phyloP scores from a whole-genome alignment of 2,329 filamentous ascomycete genomes.

The Aureobasidium lini region DNA sequence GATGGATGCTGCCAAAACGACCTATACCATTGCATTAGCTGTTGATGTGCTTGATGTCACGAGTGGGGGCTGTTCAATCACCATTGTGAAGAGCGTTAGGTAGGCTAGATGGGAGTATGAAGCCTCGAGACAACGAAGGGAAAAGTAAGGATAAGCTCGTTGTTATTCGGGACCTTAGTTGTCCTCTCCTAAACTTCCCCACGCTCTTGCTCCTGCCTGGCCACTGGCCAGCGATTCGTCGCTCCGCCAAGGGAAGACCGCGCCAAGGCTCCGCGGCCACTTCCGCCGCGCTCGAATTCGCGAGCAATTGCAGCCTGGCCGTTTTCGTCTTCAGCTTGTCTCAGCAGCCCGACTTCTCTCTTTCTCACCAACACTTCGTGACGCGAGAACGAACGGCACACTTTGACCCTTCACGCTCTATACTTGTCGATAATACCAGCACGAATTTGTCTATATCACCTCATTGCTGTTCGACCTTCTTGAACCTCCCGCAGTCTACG shows the following conservation, averaged over 20 bases:
- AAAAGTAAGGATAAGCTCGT: neutral
- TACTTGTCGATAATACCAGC: neutral
- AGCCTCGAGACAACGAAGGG: neutral
- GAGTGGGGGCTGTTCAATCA: neutral
- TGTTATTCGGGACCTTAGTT: conserved; percentile 1
- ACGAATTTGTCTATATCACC: neutral
- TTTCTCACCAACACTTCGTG: neutral
- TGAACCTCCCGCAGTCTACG: neutral
- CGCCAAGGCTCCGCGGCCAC: neutral
- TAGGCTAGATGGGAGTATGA: neutral
- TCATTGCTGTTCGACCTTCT: neutral
- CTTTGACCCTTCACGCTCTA: neutral
- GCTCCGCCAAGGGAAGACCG: neutral
- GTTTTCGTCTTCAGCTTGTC: neutral
- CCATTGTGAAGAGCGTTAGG: neutral
- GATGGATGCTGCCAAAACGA: conserved; percentile 97
- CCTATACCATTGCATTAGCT: conserved; percentile 45
- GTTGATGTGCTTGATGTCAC: neutral
- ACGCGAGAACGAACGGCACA: neutral
- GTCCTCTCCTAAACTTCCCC: conserved; percentile 13
- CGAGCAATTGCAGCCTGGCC: neutral
- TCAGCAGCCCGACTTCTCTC: neutral
- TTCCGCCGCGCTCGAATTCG: neutral
- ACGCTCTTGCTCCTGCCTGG: conserved; percentile 4
- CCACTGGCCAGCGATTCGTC: neutral